Evolutionary conservation across 345 rosid genomes (phyloP), one percentile per base, ranked within the genome.

Genomic region (Eucalyptus erythrocorys): DNA sequence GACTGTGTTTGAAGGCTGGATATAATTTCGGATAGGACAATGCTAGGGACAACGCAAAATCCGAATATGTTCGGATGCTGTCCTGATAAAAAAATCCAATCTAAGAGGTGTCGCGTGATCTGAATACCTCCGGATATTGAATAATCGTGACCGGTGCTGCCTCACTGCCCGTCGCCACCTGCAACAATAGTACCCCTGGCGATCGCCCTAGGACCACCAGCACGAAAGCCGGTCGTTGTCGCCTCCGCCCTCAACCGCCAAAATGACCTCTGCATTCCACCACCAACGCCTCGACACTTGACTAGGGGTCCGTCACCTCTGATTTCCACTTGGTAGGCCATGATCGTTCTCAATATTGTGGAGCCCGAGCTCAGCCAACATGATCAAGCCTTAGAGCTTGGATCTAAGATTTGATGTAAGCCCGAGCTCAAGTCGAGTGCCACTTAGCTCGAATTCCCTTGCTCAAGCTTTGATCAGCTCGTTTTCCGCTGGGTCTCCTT

Each of bases 61-160:
- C 32, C 0, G 0, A 13, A 12, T 27, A 59, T 11, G 66, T 59
- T 2, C 0, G 32, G 66, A 59, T 27, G 15, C 30, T 27, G 15
- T 27, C 66, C 32, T 1, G 15, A 59, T 26, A 59, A 26, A 27
- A 26, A 59, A 59, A 26, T 59, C 32, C 66, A 27, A 59, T 30
- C 66, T 12, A 27, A 59, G 32, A 12, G 66, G 66, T 59, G 66
- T 5, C 4, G 0, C 66, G 0, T 59, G 1, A 59, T 12, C 32
- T 59, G 32, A 27, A 12, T 59, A 27, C 27, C 66, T 59, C 66
- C 1, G 15, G 32, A 59, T 59, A 27, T 27, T 27, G 66, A 3
- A 59, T 5, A 32, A 59, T 11, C 66, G 27, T 59, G 32, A 59
- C n/a, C 0, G 32, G 66, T 5, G 66, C 66, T 27, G 66, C 32